Evolutionary conservation across 257 asterid genomes (phyloP).

Genomic region (Solanum piurae): DNA sequence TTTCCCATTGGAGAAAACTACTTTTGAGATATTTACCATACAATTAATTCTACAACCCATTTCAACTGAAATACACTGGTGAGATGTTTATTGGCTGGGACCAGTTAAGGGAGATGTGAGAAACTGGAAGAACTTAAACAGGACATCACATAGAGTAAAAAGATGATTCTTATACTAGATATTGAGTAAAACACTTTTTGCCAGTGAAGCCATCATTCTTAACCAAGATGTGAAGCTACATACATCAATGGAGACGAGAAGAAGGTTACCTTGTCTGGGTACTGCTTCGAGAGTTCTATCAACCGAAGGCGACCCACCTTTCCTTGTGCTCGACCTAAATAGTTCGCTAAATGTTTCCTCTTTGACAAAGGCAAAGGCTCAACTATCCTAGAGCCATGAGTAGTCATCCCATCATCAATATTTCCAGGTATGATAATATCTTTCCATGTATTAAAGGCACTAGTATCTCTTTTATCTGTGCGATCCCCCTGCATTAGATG

Average conservation of each 20-base stretch:
- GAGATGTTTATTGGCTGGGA: neutral
- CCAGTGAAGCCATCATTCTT: neutral
- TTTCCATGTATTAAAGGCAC: conserved; percentile 95
- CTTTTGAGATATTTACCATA: neutral
- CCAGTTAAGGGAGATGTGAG: neutral
- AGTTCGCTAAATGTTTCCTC: conserved; percentile 79
- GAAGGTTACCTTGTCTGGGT: conserved; percentile 70
- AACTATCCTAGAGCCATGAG: conserved; percentile 43
- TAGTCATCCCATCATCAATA: conserved; percentile 91
- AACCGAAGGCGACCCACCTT: conserved; percentile 73
- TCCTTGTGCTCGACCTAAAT: conserved; percentile 91
- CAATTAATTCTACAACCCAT: neutral
- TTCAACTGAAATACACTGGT: neutral
- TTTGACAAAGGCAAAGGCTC: conserved; percentile 79
- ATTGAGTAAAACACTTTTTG: neutral
- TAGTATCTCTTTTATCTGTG: conserved; percentile 82
- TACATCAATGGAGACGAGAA: neutral
- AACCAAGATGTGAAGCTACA: neutral
- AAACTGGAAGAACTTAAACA: neutral
- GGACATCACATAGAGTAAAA: neutral
- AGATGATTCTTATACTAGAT: neutral
- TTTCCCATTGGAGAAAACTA: neutral
- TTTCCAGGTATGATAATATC: conserved; percentile 94
- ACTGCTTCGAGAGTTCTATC: conserved; percentile 73
- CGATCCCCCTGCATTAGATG: conserved; percentile 68